Evolutionary conservation across 371 early-diverging fungal species (phyloP).

Genomic region (Mortierella sp.): DNA sequence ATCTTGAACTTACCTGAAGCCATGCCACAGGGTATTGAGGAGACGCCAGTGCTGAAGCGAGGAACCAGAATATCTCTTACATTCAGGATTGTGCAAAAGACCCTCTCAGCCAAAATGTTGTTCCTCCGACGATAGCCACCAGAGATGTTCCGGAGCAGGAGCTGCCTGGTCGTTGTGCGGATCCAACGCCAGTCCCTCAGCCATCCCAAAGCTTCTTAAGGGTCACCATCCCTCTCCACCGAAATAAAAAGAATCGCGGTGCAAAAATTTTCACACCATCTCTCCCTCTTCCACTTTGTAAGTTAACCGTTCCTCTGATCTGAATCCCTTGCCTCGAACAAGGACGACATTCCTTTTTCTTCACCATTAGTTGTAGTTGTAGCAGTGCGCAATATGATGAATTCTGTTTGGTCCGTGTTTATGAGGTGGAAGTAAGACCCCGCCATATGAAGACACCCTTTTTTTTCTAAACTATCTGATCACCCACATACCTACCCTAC

Average conservation of each 20-base stretch:
- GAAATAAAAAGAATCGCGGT: background rate
- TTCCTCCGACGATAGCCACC: conserved; percentile 13
- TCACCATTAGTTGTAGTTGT: background rate
- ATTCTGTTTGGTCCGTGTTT: conserved; percentile 64
- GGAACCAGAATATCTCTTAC: conserved; percentile 51
- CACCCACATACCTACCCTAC: background rate
- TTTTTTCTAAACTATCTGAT: conserved; percentile 57
- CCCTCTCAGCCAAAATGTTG: conserved; percentile 20
- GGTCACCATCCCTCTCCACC: background rate
- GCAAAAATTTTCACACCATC: background rate
- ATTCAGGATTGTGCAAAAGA: conserved; percentile 50
- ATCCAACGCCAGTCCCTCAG: too few relatives aligned
- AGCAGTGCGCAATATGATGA: conserved; percentile 55
- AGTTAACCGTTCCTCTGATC: conserved; percentile 1
- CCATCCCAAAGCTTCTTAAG: background rate
- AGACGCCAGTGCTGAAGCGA: conserved; percentile 27
- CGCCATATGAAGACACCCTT: conserved; percentile 56
- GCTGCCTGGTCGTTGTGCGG: background rate
- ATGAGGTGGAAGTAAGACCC: conserved; percentile 65
- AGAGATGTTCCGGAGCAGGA: background rate
- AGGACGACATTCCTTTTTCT: background rate
- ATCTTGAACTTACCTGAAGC: conserved; percentile 42
- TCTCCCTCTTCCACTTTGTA: background rate
- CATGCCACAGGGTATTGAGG: conserved; percentile 14
- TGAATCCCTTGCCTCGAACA: background rate